Evolutionary conservation across 345 rosid species (phyloP).

Genomic region (Eucalyptus shirleyi): DNA sequence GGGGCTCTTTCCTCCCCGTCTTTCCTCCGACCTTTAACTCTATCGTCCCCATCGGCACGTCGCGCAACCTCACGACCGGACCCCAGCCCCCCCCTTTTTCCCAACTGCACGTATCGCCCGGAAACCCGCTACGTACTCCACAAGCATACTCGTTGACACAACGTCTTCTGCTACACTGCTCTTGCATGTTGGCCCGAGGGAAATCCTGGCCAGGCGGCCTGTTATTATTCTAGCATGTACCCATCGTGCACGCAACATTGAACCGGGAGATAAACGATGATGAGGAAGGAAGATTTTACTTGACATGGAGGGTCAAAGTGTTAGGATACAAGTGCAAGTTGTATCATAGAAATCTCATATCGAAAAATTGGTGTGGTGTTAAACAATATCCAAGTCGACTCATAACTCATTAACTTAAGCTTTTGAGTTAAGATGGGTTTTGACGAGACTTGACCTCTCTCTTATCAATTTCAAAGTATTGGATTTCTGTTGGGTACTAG

Average conservation of each 20-base stretch:
- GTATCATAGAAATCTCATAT: too few relatives aligned
- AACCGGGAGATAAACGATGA: background rate
- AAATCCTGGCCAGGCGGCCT: background rate
- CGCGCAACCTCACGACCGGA: background rate
- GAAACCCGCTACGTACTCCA: background rate
- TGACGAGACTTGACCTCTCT: fast-evolving
- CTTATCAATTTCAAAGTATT: too few relatives aligned
- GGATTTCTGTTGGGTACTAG: fast-evolving
- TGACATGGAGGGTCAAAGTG: background rate
- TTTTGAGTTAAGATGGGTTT: fast-evolving
- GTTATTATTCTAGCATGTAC: background rate
- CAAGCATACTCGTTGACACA: background rate
- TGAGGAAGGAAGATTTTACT: background rate
- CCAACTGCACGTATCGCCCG: background rate
- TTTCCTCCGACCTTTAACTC: background rate
- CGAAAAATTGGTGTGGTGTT: fast-evolving
- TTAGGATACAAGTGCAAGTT: too few relatives aligned
- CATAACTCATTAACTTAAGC: too few relatives aligned
- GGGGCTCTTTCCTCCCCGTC: background rate
- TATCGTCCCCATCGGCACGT: background rate
- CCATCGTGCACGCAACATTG: background rate
- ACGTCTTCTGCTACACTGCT: background rate
- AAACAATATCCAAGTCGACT: fast-evolving
- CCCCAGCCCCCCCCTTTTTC: background rate
- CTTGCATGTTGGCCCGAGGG: background rate